Base-by-base conservation (phyloP, 2,329 filamentous ascomycete genomes). In the Pseudogymnoascus sp. region DNA sequence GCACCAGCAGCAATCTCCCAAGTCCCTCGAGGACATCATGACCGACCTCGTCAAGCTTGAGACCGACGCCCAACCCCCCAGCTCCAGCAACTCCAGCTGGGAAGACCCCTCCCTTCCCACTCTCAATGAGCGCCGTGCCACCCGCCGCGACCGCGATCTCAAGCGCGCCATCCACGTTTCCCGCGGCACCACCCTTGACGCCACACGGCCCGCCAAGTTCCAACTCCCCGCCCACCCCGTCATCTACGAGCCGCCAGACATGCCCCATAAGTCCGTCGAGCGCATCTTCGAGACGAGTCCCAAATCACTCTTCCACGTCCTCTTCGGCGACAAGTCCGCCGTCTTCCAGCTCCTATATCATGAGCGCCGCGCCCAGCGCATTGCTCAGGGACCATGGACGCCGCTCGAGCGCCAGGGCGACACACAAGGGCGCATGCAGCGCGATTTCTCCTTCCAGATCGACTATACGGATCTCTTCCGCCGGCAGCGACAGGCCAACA, bases 291-390 rank as follows among this genome's bases (percentile, higher is more conserved):
- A 95, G 65, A 86, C 97, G 62, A 95, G 90, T 63, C 88, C 94
- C 52, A 97, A 99, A 72, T 90, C 90, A 0, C 84, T 96, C 61
- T 99, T 97, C 72, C 92, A 97, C 69, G 89, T 97, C 13, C 81
- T 99, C 58, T 99, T 97, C 72, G 94, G 94, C 35, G 94, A 99
- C 73, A 95, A 92, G 74, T 95, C 90, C 71, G 90, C 92, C 33
- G 86, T 97, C 37, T 99, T 96, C 74, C 90, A 94, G 67, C 85
- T 92, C 68, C 78, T 97, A 28, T 92, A 96, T 71, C 87, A 90
- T 70, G 90, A 95, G 71, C 82, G 89, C 58, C 82, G 85, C 67
- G 90, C 89, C 12, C 82, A 86, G 71, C 84, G 86, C 63, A 91
- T 96, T 63, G 84, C 87, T 2, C 92, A 96, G 73, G 88, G 89